Percentiles rank a stretch among this genome's conserved stretches.
phyloP scores from a whole-genome alignment of 2,329 filamentous ascomycete genomes.

The Colletotrichum tropicale region DNA sequence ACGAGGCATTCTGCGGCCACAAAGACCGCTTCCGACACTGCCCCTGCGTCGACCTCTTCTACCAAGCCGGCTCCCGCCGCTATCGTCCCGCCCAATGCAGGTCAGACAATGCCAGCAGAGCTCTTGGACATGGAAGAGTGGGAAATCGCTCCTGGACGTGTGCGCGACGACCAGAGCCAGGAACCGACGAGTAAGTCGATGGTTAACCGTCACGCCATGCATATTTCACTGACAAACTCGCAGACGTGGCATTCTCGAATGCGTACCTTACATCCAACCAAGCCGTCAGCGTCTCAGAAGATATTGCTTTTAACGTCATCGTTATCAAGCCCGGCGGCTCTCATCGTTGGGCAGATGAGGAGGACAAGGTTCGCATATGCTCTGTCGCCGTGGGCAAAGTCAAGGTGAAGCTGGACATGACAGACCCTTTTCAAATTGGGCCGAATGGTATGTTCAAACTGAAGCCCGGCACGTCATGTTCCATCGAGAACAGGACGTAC shows the following conservation, averaged over 20 bases:
- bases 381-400: conserved; percentile 47
- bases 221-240: background rate
- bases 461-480: conserved; percentile 38
- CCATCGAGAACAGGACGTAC: conserved; percentile 48
- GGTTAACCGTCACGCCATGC: no score
- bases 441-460: conserved; percentile 50
- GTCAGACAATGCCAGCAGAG: background rate
- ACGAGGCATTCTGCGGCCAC: background rate
- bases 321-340: conserved; percentile 42
- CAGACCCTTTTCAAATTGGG: conserved; percentile 44
- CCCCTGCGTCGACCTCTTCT: background rate
- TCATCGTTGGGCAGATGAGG: conserved; percentile 32
- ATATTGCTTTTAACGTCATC: conserved; percentile 44
- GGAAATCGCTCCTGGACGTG: conserved; percentile 49
- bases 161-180: conserved; percentile 29
- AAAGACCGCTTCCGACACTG: background rate
- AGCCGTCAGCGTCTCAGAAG: conserved; percentile 38
- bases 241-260: conserved; percentile 49
- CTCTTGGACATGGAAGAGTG: conserved; percentile 44
- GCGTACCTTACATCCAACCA: conserved; percentile 42
- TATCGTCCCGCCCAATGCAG: background rate
- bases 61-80: background rate
- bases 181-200: conserved; percentile 37
- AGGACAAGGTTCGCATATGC: conserved; percentile 39
- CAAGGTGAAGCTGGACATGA: conserved; percentile 36